phyloP scores from a whole-genome alignment of 306 rosid genomes.

The Citrullus mucosospermus region DNA sequence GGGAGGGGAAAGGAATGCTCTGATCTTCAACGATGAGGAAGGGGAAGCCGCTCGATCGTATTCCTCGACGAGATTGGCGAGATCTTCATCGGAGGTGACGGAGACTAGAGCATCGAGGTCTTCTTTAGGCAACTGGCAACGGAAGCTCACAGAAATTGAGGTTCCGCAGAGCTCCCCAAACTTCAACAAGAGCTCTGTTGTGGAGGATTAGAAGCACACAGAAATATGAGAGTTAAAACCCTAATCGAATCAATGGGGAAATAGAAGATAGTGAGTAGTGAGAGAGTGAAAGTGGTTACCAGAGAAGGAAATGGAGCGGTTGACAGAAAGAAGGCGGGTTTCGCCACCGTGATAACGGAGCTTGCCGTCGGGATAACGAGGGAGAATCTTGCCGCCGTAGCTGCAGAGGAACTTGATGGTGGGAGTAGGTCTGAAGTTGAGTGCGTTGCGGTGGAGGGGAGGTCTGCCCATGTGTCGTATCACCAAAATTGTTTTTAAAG shows the following conservation, averaged over 20 bases:
- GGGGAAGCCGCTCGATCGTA: conserved; percentile 42
- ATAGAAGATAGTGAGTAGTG: background rate
- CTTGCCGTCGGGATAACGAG: conserved; percentile 82
- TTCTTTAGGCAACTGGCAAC: conserved; percentile 75
- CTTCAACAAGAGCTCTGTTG: conserved; percentile 67
- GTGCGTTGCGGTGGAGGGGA: conserved; percentile 9
- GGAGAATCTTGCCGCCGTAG: conserved; percentile 86
- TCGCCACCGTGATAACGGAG: conserved; percentile 88
- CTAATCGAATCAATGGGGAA: background rate
- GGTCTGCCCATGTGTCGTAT: conserved; percentile 30
- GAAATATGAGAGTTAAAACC: background rate
- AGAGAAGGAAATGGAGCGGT: conserved; percentile 50
- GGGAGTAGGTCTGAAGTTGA: conserved; percentile 4
- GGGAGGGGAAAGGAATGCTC: conserved; percentile 52
- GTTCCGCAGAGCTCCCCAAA: conserved; percentile 56
- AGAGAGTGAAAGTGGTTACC: conserved; percentile 17
- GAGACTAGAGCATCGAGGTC: conserved; percentile 87
- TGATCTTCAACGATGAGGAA: conserved; percentile 40
- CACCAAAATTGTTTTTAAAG: too few species aligned
- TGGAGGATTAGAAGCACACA: conserved; percentile 1
- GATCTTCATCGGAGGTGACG: conserved; percentile 76
- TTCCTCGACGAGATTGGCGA: conserved; percentile 69
- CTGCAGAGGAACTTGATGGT: conserved; percentile 76
- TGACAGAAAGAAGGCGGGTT: conserved; percentile 69
- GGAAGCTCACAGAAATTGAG: conserved; percentile 33